Evolutionary conservation across 1,284 basidiomycete genomes (phyloP).

Genomic region (Moesziomyces aphidis): DNA sequence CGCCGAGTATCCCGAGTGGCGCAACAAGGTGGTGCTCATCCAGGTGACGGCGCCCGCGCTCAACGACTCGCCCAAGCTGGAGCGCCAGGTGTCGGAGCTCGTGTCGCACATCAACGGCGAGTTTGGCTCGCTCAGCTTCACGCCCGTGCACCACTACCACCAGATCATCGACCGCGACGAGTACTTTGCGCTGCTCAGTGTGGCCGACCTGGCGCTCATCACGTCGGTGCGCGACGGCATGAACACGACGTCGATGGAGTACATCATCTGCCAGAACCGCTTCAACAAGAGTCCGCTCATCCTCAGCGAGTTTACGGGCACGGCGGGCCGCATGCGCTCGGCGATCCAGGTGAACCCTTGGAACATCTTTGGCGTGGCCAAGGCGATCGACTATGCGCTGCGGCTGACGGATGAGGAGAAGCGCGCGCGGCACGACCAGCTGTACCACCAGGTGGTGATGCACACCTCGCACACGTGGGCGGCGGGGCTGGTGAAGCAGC

Average conservation of each 20-base stretch:
- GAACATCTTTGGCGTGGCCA: slow-evolving; percentile 86
- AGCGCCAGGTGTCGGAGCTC: slow-evolving; percentile 91
- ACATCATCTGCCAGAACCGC: slow-evolving; percentile 87
- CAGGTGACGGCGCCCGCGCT: slow-evolving; percentile 94
- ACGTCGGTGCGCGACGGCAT: slow-evolving; percentile 96
- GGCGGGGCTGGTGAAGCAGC: slow-evolving; percentile 85
- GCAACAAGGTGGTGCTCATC: slow-evolving; percentile 80
- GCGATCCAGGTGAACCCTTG: slow-evolving; percentile 81
- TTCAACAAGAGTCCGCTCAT: slow-evolving; percentile 82
- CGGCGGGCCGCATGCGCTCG: slow-evolving; percentile 84
- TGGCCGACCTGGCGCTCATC: slow-evolving; percentile 94
- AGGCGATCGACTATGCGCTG: slow-evolving; percentile 91
- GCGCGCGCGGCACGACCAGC: slow-evolving; percentile 76
- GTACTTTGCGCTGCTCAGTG: slow-evolving; percentile 95
- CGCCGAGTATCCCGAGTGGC: slow-evolving; percentile 94
- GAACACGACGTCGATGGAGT: slow-evolving; percentile 98
- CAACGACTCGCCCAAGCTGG: slow-evolving; percentile 91
- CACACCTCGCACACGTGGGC: slow-evolving; percentile 98
- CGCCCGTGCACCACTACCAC: slow-evolving; percentile 99
- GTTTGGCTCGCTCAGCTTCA: slow-evolving; percentile 94
- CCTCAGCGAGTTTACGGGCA: slow-evolving; percentile 97
- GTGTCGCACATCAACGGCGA: slow-evolving; percentile 97
- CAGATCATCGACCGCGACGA: slow-evolving; percentile 94
- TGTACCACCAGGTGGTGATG: slow-evolving; percentile 84
- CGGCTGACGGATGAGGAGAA: slow-evolving; percentile 85